Base-by-base conservation (phyloP, 768 basidiomycete genomes). In the Termitomyces sp. region DNA sequence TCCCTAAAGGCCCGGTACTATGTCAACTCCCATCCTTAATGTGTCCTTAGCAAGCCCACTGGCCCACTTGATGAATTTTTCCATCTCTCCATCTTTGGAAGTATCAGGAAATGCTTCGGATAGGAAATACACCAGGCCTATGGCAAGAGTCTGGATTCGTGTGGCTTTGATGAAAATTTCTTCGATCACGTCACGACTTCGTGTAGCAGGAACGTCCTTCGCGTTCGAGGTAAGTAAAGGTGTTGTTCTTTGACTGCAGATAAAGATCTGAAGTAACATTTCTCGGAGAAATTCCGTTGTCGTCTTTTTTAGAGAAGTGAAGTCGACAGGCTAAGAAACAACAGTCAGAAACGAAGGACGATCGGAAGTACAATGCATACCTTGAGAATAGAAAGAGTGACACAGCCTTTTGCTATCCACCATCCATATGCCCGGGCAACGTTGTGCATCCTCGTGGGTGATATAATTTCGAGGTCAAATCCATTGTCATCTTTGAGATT, bases 361-460 rank as follows among this genome's bases (percentile, higher is more conserved):
- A 27, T 27, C 4, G 44, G 12, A 46, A 21, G 37, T 29, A 23
- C n/a, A 19, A 23, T 27, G 46, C 59, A 56, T 56, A 95, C 95
- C 83, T 98, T 98, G 55, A 98, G 75, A 8, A 97, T 82, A 0
- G 82, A 77, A 45, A 98, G 73, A 23, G 84, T 78, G 29, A 90
- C 75, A 11, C 82, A 84, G 59, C 89, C 91, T 69, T 93, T 93
- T 5, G 92, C 90, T 41, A 97, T 82, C 85, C 92, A 93, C 93
- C 95, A 99, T 1, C 85, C 94, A 61, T 92, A 92, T 6, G 89
- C 89, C 63, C 81, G 84, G 12, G 95, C 95, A 5, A 94, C 74
- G 65, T 98, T 95, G 34, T 68, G 73, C 53, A 85, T 68, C 53
- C 87, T 82, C 19, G 81, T 76, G 5, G 76, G 69, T 11, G 87